These are phyloP conservation scores for Eucalyptus brandiana DNA, from an alignment of 345 rosid species.

Conservation along the genomic window DNA sequence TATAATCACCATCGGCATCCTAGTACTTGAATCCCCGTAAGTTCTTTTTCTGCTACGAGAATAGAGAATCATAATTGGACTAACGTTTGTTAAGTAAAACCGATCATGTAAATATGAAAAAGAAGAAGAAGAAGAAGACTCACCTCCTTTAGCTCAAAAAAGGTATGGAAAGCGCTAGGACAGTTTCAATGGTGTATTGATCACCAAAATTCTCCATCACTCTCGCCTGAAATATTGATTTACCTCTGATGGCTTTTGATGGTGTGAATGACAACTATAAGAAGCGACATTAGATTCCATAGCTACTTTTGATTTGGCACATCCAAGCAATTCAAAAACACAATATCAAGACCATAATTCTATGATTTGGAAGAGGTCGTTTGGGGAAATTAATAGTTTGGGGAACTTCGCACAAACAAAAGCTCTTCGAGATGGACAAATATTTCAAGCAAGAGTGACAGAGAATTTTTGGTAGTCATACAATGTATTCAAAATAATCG, in stretches of 20 bases:
- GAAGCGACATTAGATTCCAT: constrained; percentile 22
- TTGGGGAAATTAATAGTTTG: not conserved
- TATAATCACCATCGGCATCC: constrained; percentile 28
- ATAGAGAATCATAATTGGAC: not conserved
- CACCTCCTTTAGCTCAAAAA: constrained; percentile 30
- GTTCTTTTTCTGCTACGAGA: constrained; percentile 29
- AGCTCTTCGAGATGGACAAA: not conserved
- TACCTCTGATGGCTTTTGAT: constrained; percentile 34
- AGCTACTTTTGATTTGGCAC: not conserved
- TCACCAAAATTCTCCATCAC: constrained; percentile 55
- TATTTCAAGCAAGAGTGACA: not conserved
- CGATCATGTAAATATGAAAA: not conserved
- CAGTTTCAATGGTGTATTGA: constrained; percentile 67
- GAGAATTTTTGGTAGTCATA: not conserved
- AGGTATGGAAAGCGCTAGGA: constrained; percentile 11
- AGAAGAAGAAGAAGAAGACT: not conserved
- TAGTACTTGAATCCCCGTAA: constrained; percentile 8
- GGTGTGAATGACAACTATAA: constrained; percentile 23
- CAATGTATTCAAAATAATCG: not conserved
- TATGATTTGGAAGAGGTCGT: not conserved
- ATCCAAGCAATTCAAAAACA: not conserved
- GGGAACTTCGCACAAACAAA: not conserved
- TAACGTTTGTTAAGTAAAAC: not conserved
- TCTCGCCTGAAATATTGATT: constrained; percentile 64
- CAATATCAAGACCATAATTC: not conserved